Conservation (phyloP, 768 basidiomycete species). For the Calvatia gigantea region DNA sequence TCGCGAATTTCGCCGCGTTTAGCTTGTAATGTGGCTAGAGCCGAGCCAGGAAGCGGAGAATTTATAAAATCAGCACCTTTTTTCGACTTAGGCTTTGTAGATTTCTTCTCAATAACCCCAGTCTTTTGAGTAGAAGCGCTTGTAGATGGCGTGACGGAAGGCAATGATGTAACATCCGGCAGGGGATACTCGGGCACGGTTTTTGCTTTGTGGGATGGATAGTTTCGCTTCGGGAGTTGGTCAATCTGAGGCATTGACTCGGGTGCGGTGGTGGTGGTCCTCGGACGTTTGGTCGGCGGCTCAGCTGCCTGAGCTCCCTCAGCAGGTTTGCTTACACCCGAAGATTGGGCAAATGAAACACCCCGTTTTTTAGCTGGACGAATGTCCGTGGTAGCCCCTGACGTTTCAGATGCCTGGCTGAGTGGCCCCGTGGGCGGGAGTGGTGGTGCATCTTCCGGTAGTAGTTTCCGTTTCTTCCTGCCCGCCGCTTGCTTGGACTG, state of each 20-base stretch:
- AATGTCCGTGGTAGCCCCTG: not conserved
- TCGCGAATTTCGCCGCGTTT: slow-evolving; percentile 12
- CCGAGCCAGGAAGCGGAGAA: not conserved
- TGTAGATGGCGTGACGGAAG: not conserved
- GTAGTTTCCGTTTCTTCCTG: slow-evolving; percentile 1
- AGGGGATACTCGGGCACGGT: not conserved
- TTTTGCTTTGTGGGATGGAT: not conserved
- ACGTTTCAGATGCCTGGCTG: not conserved
- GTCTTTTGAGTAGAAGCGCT: not conserved
- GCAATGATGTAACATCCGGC: slow-evolving; percentile 4
- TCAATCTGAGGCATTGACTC: not conserved
- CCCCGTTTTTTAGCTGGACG: slow-evolving; percentile 10
- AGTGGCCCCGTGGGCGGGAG: not conserved
- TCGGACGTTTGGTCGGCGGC: slow-evolving; percentile 3
- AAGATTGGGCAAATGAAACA: not conserved
- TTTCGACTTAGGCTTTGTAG: not conserved
- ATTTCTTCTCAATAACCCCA: not conserved
- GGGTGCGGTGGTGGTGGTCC: not conserved
- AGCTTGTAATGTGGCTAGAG: no score
- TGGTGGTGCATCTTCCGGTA: not conserved
- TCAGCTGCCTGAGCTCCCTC: not conserved
- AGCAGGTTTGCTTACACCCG: not conserved
- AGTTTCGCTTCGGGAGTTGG: not conserved
- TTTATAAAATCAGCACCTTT: not conserved
- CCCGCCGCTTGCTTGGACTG: not conserved